Conservation (phyloP, 495 filamentous ascomycete genomes). For the Aspergillus olivimuriae region DNA sequence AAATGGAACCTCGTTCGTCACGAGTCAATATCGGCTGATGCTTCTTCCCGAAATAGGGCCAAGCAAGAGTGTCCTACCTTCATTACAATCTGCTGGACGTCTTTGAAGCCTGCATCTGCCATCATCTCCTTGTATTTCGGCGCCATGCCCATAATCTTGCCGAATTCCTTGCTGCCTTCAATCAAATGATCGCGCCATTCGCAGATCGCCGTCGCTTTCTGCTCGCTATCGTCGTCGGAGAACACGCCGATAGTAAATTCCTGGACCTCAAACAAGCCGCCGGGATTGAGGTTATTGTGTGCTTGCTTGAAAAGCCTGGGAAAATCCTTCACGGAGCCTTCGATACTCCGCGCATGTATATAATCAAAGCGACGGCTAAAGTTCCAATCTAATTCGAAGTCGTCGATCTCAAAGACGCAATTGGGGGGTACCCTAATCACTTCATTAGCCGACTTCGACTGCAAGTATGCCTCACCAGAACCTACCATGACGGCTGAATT, state of each 20-base stretch:
- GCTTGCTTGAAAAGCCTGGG: constrained; percentile 16
- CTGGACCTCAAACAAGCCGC: constrained; percentile 36
- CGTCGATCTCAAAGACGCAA: constrained; percentile 23
- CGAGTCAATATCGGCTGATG: no score
- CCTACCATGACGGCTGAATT: constrained; percentile 41
- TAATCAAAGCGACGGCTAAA: constrained; percentile 22
- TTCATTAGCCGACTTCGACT: not conserved
- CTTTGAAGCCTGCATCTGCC: constrained; percentile 28
- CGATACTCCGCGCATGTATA: constrained; percentile 31
- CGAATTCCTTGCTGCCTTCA: constrained; percentile 15
- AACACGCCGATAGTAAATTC: constrained; percentile 29
- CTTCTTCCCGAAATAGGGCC: no score
- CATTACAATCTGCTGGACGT: constrained; percentile 22
- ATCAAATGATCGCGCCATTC: constrained; percentile 18
- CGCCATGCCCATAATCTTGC: constrained; percentile 22
- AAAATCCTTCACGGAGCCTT: constrained; percentile 26
- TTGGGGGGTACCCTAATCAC: constrained; percentile 24
- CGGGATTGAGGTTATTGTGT: constrained; percentile 25
- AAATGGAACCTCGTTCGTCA: constrained; percentile 9
- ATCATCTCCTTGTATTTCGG: constrained; percentile 23
- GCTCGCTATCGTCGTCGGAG: constrained; percentile 27
- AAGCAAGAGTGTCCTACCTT: no score
- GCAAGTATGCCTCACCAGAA: constrained; percentile 32
- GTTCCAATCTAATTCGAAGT: constrained; percentile 25
- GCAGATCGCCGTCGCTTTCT: constrained; percentile 22